These are phyloP conservation scores for Populus alba DNA, from an alignment of 345 rosid genomes.

Conservation along the genomic window DNA sequence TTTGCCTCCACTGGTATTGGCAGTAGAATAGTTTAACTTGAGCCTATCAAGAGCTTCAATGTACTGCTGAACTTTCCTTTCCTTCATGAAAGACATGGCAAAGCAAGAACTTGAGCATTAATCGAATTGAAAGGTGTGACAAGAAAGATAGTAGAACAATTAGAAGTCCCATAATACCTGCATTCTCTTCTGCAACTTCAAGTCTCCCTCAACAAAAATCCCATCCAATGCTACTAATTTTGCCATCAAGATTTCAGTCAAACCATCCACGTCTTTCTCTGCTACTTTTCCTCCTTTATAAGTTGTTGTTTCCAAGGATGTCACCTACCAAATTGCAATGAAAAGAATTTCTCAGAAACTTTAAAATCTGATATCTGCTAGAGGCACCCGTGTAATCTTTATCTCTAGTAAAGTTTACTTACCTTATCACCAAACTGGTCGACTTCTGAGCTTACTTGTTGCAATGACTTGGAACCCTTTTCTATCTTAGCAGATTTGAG, in stretches of 20 bases:
- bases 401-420: neutral
- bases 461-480: slow-evolving; percentile 18
- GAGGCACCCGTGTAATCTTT: neutral
- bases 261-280: slow-evolving; percentile 12
- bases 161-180: slow-evolving; percentile 13
- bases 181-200: slow-evolving; percentile 19
- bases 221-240: slow-evolving; percentile 27
- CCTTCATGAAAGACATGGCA: slow-evolving; percentile 6
- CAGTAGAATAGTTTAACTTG: slow-evolving; percentile 13
- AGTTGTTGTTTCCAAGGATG: slow-evolving; percentile 13
- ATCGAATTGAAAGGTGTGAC: neutral
- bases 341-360: neutral
- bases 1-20: slow-evolving; percentile 6
- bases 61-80: slow-evolving; percentile 23
- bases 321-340: slow-evolving; percentile 14
- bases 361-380: neutral
- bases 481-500: slow-evolving; percentile 24
- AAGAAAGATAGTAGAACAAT: neutral
- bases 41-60: slow-evolving; percentile 23
- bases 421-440: slow-evolving; percentile 19
- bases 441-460: slow-evolving; percentile 21
- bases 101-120: neutral
- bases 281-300: slow-evolving; percentile 11
- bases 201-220: slow-evolving; percentile 15
- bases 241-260: slow-evolving; percentile 24